phyloP scores from a whole-genome alignment of 2,329 filamentous ascomycete species.

The Colletotrichum brevisporum region DNA sequence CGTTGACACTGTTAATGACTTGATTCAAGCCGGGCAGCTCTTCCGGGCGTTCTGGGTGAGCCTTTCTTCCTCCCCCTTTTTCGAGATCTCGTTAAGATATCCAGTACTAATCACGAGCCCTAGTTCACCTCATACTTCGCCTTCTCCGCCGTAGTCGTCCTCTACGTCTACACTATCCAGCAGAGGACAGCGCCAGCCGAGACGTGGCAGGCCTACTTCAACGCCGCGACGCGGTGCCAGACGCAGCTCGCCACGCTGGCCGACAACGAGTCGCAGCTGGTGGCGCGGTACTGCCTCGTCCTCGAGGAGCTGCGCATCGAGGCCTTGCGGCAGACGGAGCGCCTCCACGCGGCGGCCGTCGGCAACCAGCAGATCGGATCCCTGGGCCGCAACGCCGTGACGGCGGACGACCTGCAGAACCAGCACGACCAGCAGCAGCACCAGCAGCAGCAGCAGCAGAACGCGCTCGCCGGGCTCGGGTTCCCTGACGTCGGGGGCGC shows the following conservation, averaged over 20 bases:
- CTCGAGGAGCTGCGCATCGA: slow-evolving; percentile 51
- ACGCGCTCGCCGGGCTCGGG: slow-evolving; percentile 7
- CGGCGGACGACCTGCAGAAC: neutral
- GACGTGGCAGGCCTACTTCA: slow-evolving; percentile 49
- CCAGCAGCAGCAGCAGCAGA: slow-evolving; percentile 1
- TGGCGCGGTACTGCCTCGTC: slow-evolving; percentile 58
- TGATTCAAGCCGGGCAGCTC: slow-evolving; percentile 52
- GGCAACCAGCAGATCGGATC: neutral
- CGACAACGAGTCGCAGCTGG: slow-evolving; percentile 52
- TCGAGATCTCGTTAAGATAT: neutral
- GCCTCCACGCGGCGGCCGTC: neutral
- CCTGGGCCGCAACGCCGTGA: neutral
- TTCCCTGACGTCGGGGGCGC: slow-evolving; percentile 17
- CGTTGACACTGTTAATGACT: slow-evolving; percentile 54
- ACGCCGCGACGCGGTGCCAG: slow-evolving; percentile 57
- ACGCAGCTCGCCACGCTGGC: slow-evolving; percentile 54
- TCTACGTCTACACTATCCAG: slow-evolving; percentile 62
- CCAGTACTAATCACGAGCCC: neutral
- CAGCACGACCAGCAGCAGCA: slow-evolving; percentile 18
- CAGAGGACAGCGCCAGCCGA: slow-evolving; percentile 46
- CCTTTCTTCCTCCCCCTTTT: neutral
- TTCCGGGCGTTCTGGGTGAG: slow-evolving; percentile 58
- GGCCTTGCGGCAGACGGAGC: slow-evolving; percentile 35
- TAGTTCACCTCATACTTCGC: slow-evolving; percentile 59
- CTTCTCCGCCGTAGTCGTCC: slow-evolving; percentile 59